Conservation (phyloP, 2,329 filamentous ascomycete genomes). For the Aspergillus sp. region DNA sequence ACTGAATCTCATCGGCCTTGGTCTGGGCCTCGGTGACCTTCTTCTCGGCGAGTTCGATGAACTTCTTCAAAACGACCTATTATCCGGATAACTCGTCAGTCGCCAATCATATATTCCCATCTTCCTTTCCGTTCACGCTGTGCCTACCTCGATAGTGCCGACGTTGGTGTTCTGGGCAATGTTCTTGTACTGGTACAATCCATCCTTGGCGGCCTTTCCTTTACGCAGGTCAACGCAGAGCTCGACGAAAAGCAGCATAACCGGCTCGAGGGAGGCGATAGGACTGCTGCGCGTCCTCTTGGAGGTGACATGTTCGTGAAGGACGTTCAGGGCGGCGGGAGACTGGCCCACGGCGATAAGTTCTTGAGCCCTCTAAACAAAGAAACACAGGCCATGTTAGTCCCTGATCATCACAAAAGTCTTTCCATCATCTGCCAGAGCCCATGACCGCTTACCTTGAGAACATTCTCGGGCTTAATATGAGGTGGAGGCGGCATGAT, state of each 20-base stretch:
- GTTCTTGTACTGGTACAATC: constrained; percentile 99
- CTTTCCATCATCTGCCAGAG: background rate
- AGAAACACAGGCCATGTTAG: constrained; percentile 11
- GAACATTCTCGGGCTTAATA: constrained; percentile 97
- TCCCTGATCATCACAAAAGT: background rate
- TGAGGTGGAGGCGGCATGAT: constrained; percentile 91
- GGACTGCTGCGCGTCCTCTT: constrained; percentile 97
- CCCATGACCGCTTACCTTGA: constrained; percentile 58
- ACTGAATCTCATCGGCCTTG: constrained; percentile 94
- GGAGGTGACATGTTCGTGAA: constrained; percentile 98
- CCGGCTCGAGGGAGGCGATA: constrained; percentile 91
- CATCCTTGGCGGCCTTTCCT: constrained; percentile 97
- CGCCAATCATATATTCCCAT: background rate
- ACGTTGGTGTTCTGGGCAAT: constrained; percentile 99
- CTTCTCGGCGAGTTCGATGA: constrained; percentile 92
- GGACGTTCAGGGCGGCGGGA: constrained; percentile 83
- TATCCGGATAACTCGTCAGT: constrained; percentile 2
- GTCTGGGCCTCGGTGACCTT: constrained; percentile 95
- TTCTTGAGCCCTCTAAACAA: constrained; percentile 75
- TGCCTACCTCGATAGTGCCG: constrained; percentile 81
- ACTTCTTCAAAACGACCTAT: constrained; percentile 88
- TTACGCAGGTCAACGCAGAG: constrained; percentile 96
- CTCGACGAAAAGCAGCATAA: constrained; percentile 97
- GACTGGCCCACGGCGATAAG: constrained; percentile 96
- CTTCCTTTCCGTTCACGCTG: background rate